These are phyloP conservation scores for Crucihimalaya himalaica DNA, from an alignment of 345 rosid genomes.

Conservation along the genomic window DNA sequence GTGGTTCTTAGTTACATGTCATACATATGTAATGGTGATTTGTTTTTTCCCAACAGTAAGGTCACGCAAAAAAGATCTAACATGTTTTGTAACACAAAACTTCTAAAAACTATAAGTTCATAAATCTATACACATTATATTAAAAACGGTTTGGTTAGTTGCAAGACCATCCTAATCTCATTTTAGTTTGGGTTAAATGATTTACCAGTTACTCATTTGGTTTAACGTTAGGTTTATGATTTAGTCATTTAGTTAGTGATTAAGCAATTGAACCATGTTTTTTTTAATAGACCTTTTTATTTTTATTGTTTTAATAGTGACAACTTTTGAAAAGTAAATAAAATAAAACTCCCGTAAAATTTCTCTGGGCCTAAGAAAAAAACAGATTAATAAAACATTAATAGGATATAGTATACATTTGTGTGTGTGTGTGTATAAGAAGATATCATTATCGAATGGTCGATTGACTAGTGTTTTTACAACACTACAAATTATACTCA, in stretches of 20 bases:
- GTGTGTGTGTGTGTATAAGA: too few relatives aligned
- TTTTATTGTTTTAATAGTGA: too few relatives aligned
- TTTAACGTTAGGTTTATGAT: neutral
- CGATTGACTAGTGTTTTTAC: neutral
- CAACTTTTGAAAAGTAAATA: too few relatives aligned
- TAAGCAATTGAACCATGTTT: too few relatives aligned
- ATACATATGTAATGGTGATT: neutral
- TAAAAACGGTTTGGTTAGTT: neutral
- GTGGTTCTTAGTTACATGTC: neutral
- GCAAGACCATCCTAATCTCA: neutral
- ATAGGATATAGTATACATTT: too few relatives aligned
- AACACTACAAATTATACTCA: neutral
- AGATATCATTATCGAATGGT: neutral
- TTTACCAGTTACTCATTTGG: neutral
- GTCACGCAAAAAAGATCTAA: conserved; percentile 3
- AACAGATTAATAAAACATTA: neutral
- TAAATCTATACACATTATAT: neutral
- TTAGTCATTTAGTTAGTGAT: neutral
- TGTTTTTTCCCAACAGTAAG: neutral
- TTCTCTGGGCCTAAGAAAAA: neutral
- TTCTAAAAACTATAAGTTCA: neutral
- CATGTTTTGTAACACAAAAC: neutral
- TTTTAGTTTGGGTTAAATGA: too few relatives aligned
- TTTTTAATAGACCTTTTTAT: too few relatives aligned
- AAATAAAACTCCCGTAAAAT: too few relatives aligned